Conservation (phyloP, 1,284 basidiomycete genomes). For the Apiotrichum akiyoshidainum region DNA sequence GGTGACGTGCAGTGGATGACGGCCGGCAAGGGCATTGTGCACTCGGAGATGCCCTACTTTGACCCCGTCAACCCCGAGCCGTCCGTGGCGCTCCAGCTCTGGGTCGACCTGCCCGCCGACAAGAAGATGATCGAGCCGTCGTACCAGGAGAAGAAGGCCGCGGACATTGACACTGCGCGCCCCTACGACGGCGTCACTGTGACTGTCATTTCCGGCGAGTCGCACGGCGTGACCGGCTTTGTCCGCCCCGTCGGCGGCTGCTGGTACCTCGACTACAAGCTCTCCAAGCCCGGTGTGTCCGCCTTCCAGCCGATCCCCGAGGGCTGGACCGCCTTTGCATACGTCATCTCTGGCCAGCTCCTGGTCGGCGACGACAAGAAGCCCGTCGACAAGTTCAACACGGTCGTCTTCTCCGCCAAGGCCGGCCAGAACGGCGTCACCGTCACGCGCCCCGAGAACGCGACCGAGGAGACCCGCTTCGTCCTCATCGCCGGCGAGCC, state of each 20-base stretch:
- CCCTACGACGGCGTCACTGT: constrained; percentile 71
- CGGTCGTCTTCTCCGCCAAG: constrained; percentile 58
- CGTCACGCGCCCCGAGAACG: constrained; percentile 52
- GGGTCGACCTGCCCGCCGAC: constrained; percentile 86
- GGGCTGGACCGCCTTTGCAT: constrained; percentile 79
- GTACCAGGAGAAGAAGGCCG: constrained; percentile 55
- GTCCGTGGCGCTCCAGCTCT: constrained; percentile 74
- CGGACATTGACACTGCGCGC: constrained; percentile 58
- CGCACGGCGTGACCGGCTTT: constrained; percentile 76
- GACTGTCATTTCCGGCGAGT: constrained; percentile 84
- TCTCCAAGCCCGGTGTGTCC: constrained; percentile 62
- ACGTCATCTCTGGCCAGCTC: constrained; percentile 64
- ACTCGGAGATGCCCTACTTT: constrained; percentile 84
- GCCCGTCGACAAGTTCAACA: constrained; percentile 64
- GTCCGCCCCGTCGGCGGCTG: constrained; percentile 87
- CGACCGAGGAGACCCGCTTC: constrained; percentile 64
- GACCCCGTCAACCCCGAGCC: constrained; percentile 52
- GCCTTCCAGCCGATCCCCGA: constrained; percentile 82
- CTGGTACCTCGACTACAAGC: constrained; percentile 83
- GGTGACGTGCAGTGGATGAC: constrained; percentile 97
- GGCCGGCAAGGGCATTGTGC: constrained; percentile 66
- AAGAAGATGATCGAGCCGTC: constrained; percentile 70
- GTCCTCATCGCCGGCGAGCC: constrained; percentile 83
- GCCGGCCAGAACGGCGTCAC: constrained; percentile 43
- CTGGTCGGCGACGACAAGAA: constrained; percentile 55